Base-by-base conservation (phyloP, 495 filamentous ascomycete species). In the Ascodesmis nigricans region DNA sequence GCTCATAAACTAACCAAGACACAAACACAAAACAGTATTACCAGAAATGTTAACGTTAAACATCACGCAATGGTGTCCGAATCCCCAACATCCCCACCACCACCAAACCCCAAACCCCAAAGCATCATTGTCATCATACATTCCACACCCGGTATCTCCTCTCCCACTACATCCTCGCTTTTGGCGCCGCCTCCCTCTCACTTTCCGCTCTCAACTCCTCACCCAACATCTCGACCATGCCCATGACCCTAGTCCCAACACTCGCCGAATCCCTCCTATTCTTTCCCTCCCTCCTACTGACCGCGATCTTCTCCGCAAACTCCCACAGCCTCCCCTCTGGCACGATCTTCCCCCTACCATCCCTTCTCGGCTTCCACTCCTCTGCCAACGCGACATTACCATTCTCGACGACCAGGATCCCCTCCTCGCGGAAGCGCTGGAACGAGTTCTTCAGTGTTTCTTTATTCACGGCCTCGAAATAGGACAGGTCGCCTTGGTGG, bases 401-500 rank as follows among this genome's bases (percentile, higher is more conserved):
- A 9, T 61, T 56, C 27, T 61, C 63, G 22, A 81, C 61, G 4
- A 75, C 55, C 42, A 93, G 64, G 36, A 93, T 91, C 10, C 80
- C 81, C 44, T 92, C 83, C 48, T 91, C 81, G 39, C 79, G 70
- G 54, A 90, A 91, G 15, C 78, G 72, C 39, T 71, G 63, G 55
- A 79, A 91, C 2, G 79, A 73, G 52, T 95, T 97, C 42, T 83
- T 90, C 33, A 97, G 68, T 1, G 81, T 83, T 52, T 95, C 82
- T 38, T 91, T 92, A 60, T 95, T 97, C 42, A 97, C 87, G 4
- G 87, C 81, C 56, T 97, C 87, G 44, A 92, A 92, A 53, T 97
- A 95, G 15, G 72, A 78, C 17, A 97, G 67, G 47, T 93, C 83
- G 21, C 87, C 87, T 63, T 97, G 87, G 53, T 95, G 82, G 50